Conservation (phyloP, 2,329 filamentous ascomycete species). For the Aspergillus eucalypticola region DNA sequence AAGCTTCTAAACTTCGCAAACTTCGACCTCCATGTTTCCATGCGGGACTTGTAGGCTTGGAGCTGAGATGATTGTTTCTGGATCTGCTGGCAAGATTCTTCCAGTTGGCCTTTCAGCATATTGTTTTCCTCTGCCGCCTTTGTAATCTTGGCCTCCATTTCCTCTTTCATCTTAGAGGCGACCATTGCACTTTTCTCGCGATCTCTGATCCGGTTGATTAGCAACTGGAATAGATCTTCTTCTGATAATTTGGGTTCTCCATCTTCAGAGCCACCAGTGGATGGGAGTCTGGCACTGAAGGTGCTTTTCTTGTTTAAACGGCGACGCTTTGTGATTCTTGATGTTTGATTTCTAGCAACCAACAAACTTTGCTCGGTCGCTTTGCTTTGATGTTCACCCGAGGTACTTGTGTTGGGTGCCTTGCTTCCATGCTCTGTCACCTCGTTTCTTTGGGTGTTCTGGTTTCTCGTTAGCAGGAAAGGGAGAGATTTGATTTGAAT, state of each 20-base stretch:
- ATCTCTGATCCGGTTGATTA: constrained; percentile 36
- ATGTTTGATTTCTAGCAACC: constrained; percentile 3
- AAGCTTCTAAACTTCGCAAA: constrained; percentile 34
- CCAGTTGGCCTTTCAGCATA: constrained; percentile 27
- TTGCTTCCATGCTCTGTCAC: too few species aligned
- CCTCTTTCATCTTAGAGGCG: constrained; percentile 22
- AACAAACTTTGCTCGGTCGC: not conserved
- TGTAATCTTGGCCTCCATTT: constrained; percentile 29
- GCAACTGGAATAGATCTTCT: constrained; percentile 38
- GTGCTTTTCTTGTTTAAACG: constrained; percentile 1
- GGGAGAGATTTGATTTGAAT: not conserved
- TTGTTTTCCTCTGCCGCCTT: constrained; percentile 32
- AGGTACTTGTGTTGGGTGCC: too few species aligned
- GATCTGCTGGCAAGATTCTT: constrained; percentile 18
- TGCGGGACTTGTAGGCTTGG: constrained; percentile 22
- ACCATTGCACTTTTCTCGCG: constrained; percentile 37
- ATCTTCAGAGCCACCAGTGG: not conserved
- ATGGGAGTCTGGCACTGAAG: not conserved
- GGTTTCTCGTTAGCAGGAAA: not conserved
- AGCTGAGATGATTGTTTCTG: constrained; percentile 25
- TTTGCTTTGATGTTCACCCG: not conserved
- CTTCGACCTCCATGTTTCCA: constrained; percentile 39
- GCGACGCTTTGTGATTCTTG: constrained; percentile 21
- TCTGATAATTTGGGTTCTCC: constrained; percentile 28
- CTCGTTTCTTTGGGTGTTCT: not conserved